These are phyloP conservation scores for Xylaria sp. DNA, from an alignment of 2,329 filamentous ascomycete species.

Conservation along the genomic window DNA sequence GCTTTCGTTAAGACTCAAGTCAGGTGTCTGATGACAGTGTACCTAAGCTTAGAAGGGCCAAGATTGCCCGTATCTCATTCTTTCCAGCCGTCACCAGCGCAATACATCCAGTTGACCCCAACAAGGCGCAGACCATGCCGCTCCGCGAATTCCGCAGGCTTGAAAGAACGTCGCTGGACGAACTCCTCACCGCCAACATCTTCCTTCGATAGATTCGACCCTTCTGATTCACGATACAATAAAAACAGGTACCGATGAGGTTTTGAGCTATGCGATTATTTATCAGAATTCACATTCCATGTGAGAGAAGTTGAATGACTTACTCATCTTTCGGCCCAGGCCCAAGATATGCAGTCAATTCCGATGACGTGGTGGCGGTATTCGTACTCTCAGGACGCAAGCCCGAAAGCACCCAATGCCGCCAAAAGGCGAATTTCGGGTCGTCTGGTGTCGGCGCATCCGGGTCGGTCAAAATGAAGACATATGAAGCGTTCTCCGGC, in stretches of 20 bases:
- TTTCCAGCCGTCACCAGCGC: constrained; percentile 57
- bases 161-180: constrained; percentile 56
- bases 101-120: constrained; percentile 58
- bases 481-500: constrained; percentile 51
- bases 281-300: constrained; percentile 11
- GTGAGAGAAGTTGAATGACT: constrained; percentile 33
- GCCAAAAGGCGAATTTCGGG: constrained; percentile 65
- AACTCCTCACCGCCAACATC: constrained; percentile 61
- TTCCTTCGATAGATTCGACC: constrained; percentile 50
- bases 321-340: constrained; percentile 60
- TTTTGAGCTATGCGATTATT: constrained; percentile 52
- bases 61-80: constrained; percentile 31
- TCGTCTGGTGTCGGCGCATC: constrained; percentile 66
- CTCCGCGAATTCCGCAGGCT: constrained; percentile 52
- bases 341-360: constrained; percentile 56
- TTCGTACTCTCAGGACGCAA: constrained; percentile 47
- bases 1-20: not conserved
- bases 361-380: constrained; percentile 27
- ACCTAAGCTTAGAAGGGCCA: not conserved
- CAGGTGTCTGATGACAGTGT: not conserved
- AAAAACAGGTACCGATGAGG: constrained; percentile 60
- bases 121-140: constrained; percentile 53
- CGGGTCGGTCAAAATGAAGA: constrained; percentile 62
- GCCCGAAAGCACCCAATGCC: constrained; percentile 62
- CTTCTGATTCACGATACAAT: constrained; percentile 54